Conservation (phyloP, 139 green algal genomes). For the Chlorokybus atmophyticus region DNA sequence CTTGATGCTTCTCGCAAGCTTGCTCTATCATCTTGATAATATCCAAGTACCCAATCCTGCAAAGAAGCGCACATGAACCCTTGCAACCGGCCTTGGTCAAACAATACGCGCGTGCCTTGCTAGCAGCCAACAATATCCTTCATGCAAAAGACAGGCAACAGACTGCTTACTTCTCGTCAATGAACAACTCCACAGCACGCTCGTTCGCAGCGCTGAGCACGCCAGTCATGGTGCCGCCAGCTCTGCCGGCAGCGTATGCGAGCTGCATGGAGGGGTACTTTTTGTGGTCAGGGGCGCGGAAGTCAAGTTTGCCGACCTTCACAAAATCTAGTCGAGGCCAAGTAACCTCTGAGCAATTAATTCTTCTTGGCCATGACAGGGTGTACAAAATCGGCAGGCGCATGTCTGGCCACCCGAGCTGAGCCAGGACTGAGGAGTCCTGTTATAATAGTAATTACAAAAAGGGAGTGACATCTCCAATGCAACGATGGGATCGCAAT, state of each 20-base stretch:
- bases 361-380: slow-evolving; percentile 86
- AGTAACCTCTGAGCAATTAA: slow-evolving; percentile 62
- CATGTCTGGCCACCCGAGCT: slow-evolving; percentile 98
- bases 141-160: not conserved
- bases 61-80: not conserved
- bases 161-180: slow-evolving; percentile 58
- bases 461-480: too few species aligned
- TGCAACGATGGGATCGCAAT: too few species aligned
- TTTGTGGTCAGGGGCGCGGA: slow-evolving; percentile 69
- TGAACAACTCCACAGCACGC: slow-evolving; percentile 90
- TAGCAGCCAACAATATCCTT: not conserved
- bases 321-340: slow-evolving; percentile 67
- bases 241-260: slow-evolving; percentile 82
- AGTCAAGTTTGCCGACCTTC: slow-evolving; percentile 82
- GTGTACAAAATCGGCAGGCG: slow-evolving; percentile 97
- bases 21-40: slow-evolving; percentile 81
- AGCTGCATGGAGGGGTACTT: slow-evolving; percentile 96
- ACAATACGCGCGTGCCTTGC: too few species aligned
- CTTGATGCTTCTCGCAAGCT: slow-evolving; percentile 78
- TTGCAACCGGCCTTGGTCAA: too few species aligned
- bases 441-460: too few species aligned
- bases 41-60: slow-evolving; percentile 67
- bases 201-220: slow-evolving; percentile 94
- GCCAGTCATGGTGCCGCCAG: slow-evolving; percentile 94
- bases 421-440: slow-evolving; percentile 87